phyloP scores from a whole-genome alignment of 768 basidiomycete genomes.

The Calvatia gigantea region DNA sequence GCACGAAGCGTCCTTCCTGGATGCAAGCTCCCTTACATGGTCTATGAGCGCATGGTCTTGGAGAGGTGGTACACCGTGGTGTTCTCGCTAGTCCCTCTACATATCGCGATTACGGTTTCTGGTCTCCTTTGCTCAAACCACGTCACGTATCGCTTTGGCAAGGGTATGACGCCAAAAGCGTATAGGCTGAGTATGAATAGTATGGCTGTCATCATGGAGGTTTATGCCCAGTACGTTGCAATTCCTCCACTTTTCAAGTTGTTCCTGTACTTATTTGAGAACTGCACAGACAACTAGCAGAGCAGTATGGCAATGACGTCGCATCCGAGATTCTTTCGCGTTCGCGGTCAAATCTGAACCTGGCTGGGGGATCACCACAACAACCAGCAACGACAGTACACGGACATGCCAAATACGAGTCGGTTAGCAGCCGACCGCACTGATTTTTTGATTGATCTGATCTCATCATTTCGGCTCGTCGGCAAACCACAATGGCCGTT shows the following conservation, averaged over 20 bases:
- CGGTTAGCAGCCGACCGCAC: neutral
- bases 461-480: neutral
- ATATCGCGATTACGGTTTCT: slow-evolving; percentile 59
- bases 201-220: slow-evolving; percentile 83
- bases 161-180: slow-evolving; percentile 85
- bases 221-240: slow-evolving; percentile 64
- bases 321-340: slow-evolving; percentile 51
- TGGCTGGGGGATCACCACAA: slow-evolving; percentile 13
- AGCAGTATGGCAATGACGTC: slow-evolving; percentile 61
- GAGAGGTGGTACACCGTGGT: slow-evolving; percentile 59
- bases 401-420: slow-evolving; percentile 6
- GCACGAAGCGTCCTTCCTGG: slow-evolving; percentile 66
- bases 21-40: slow-evolving; percentile 64
- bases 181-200: slow-evolving; percentile 68
- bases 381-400: neutral
- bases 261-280: neutral
- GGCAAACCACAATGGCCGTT: neutral
- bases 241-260: neutral
- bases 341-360: slow-evolving; percentile 43
- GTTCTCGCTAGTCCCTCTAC: slow-evolving; percentile 66
- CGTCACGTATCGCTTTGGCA: slow-evolving; percentile 83
- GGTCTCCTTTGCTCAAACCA: slow-evolving; percentile 75
- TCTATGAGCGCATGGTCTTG: slow-evolving; percentile 52
- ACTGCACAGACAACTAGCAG: slow-evolving; percentile 55
- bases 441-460: neutral